Evolutionary conservation across 352 stramenopile genomes (phyloP).

Genomic region (Phytophthora pisi): DNA sequence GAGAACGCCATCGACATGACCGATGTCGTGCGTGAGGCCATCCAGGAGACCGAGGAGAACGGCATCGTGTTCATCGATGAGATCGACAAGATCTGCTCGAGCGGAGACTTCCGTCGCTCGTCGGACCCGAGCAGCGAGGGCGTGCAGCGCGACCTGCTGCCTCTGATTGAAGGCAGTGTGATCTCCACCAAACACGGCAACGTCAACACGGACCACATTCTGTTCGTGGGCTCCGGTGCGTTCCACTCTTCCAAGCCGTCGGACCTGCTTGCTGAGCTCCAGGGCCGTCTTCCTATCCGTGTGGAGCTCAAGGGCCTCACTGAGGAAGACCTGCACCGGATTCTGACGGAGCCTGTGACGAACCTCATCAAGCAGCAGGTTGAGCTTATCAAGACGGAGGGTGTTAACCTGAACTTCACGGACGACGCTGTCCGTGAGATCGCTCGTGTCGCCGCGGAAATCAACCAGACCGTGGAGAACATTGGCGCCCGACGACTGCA

Average conservation of each 20-base stretch:
- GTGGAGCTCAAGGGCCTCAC: conserved; percentile 99
- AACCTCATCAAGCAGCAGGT: conserved; percentile 99
- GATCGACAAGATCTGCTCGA: conserved; percentile 99
- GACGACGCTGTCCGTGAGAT: conserved; percentile 98
- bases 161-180: conserved; percentile 98
- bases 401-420: conserved; percentile 95
- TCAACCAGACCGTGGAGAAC: conserved; percentile 98
- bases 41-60: conserved; percentile 96
- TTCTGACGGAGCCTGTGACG: conserved; percentile 98
- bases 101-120: conserved; percentile 91
- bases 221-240: conserved; percentile 98
- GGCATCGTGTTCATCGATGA: conserved; percentile 99
- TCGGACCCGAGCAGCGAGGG: conserved; percentile 98
- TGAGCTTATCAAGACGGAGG: conserved; percentile 97
- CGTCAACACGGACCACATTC: conserved; percentile 99
- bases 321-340: conserved; percentile 99
- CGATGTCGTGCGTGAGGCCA: conserved; percentile 86
- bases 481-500: conserved; percentile 98
- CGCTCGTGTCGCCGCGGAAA: conserved; percentile 93
- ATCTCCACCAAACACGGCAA: conserved; percentile 99
- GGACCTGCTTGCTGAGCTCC: conserved; percentile 97
- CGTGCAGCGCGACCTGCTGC: conserved; percentile 98
- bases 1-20: conserved; percentile 94
- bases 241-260: conserved; percentile 98
- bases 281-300: conserved; percentile 98